These are phyloP conservation scores for Apiotrichum domesticum DNA, from an alignment of 1,284 basidiomycete species.

Conservation along the genomic window DNA sequence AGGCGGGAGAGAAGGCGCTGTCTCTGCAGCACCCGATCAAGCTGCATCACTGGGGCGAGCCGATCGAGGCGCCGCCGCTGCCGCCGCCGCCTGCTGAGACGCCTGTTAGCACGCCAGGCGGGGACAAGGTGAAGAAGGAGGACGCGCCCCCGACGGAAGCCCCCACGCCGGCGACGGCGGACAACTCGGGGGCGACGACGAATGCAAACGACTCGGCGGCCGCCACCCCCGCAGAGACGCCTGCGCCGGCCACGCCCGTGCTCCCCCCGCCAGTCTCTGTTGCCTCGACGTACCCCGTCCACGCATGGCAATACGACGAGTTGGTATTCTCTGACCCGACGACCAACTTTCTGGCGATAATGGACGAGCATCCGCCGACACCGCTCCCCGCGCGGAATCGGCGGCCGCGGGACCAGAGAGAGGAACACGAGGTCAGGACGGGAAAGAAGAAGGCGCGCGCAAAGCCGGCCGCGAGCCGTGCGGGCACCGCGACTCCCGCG, in stretches of 20 bases:
- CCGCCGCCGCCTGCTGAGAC: conserved; percentile 3
- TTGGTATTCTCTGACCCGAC: conserved; percentile 94
- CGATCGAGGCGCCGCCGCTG: conserved; percentile 50
- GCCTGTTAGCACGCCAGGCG: background rate
- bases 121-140: conserved; percentile 12
- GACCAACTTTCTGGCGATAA: conserved; percentile 75
- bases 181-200: too few species aligned
- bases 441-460: conserved; percentile 18
- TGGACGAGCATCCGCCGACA: conserved; percentile 77
- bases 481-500: conserved; percentile 6
- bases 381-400: conserved; percentile 63
- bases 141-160: too few species aligned
- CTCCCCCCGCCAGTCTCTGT: conserved; percentile 6
- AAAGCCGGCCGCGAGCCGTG: conserved; percentile 1
- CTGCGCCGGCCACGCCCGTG: background rate
- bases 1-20: conserved; percentile 87
- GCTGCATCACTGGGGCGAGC: conserved; percentile 81
- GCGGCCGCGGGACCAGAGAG: conserved; percentile 35
- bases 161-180: too few species aligned
- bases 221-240: background rate
- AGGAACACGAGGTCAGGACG: conserved; percentile 37
- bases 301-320: conserved; percentile 99
- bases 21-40: conserved; percentile 88
- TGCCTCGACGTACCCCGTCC: conserved; percentile 54
- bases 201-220: background rate